Conservation (phyloP, 139 green algal genomes). For the Coelastrella sp. region DNA sequence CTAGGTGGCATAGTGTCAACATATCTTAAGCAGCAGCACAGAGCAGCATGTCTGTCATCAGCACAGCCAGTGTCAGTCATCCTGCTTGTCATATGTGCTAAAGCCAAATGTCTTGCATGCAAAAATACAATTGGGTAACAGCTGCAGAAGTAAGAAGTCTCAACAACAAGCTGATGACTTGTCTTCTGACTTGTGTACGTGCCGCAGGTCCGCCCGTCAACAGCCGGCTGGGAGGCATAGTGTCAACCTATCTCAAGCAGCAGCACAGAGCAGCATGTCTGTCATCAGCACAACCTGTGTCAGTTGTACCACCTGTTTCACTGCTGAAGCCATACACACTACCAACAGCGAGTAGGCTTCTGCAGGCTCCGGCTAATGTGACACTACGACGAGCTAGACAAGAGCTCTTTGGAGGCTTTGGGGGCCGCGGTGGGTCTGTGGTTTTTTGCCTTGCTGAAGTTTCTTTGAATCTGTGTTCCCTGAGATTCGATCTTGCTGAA, state of each 20-base stretch:
- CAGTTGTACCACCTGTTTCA: conserved; percentile 76
- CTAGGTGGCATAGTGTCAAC: conserved; percentile 69
- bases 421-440: conserved; percentile 60
- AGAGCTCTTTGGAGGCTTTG: conserved; percentile 53
- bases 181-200: neutral
- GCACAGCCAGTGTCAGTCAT: conserved; percentile 72
- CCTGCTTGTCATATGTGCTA: no score
- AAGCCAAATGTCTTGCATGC: no score
- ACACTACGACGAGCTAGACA: conserved; percentile 52
- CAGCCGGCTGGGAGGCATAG: conserved; percentile 57
- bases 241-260: conserved; percentile 79
- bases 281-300: conserved; percentile 67
- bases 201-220: conserved; percentile 45
- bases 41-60: conserved; percentile 60
- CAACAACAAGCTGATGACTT: neutral
- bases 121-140: no score
- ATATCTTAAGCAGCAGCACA: conserved; percentile 84
- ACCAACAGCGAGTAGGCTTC: conserved; percentile 54
- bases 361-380: conserved; percentile 71
- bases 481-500: no score
- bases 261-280: conserved; percentile 75
- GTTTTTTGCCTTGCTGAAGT: conserved; percentile 47
- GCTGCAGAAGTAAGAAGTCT: no score
- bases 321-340: conserved; percentile 66
- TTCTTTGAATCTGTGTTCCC: no score